These are phyloP conservation scores for Penicillium simplicissimum DNA, from an alignment of 495 filamentous ascomycete genomes.

Conservation along the genomic window DNA sequence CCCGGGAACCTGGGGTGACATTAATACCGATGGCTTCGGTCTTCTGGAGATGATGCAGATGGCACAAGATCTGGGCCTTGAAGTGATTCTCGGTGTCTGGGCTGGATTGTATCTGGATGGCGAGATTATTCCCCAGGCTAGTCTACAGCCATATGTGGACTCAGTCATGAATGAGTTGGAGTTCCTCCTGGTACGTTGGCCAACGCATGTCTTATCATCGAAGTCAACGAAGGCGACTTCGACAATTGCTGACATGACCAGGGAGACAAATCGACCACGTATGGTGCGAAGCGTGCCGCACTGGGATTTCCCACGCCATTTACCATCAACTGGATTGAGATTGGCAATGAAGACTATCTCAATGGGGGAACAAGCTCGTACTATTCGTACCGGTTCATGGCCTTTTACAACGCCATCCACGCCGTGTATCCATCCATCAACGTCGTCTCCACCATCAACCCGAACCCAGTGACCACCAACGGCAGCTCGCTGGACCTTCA, in stretches of 20 bases:
- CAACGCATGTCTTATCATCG: too few relatives aligned
- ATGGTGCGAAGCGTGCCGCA: slow-evolving; percentile 56
- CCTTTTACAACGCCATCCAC: slow-evolving; percentile 57
- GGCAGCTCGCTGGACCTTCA: slow-evolving; percentile 43
- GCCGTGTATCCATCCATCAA: slow-evolving; percentile 61
- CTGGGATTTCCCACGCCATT: slow-evolving; percentile 60
- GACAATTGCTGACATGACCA: background rate
- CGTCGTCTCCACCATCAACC: slow-evolving; percentile 52
- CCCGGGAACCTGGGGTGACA: slow-evolving; percentile 50
- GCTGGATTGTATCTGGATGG: slow-evolving; percentile 55
- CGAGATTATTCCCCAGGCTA: slow-evolving; percentile 25
- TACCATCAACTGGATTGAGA: slow-evolving; percentile 54
- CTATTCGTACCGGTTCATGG: slow-evolving; percentile 54
- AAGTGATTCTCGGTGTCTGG: slow-evolving; percentile 56
- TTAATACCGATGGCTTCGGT: slow-evolving; percentile 59
- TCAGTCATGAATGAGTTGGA: slow-evolving; percentile 60
- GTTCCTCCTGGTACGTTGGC: background rate
- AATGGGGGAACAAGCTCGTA: slow-evolving; percentile 53
- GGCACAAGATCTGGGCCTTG: slow-evolving; percentile 49
- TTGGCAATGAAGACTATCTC: slow-evolving; percentile 64
- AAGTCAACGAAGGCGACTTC: too few relatives aligned
- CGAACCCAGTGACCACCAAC: slow-evolving; percentile 27
- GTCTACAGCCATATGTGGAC: slow-evolving; percentile 38
- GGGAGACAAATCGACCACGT: slow-evolving; percentile 54
- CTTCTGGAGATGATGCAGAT: background rate